Evolutionary conservation across 208 protist species (phyloP).

Genomic region (Balamuthia mandrillaris): DNA sequence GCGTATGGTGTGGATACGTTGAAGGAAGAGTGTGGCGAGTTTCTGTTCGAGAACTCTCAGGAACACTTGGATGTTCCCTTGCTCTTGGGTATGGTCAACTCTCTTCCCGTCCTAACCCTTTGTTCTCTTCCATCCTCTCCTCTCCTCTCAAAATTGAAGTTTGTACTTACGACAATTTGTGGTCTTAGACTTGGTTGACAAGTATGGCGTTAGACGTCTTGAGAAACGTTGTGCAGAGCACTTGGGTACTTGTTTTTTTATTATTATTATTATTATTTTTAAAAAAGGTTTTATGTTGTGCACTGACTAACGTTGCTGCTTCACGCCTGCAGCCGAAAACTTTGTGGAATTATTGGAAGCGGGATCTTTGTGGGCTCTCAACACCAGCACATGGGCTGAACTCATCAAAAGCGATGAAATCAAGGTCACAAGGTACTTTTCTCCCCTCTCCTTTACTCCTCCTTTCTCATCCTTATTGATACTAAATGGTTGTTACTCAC

Average conservation of each 20-base stretch:
- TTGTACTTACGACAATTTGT: no score
- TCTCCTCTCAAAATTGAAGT: no score
- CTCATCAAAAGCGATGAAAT: constrained; percentile 19
- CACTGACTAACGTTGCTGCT: no score
- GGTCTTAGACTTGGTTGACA: constrained; percentile 6
- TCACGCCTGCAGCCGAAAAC: no score
- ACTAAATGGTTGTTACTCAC: not conserved
- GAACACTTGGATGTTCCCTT: no score
- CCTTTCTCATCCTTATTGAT: not conserved
- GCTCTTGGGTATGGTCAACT: no score
- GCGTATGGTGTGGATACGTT: not conserved
- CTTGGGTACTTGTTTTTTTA: no score
- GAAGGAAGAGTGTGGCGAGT: constrained; percentile 24
- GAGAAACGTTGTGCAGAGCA: constrained; percentile 28
- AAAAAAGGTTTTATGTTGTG: no score
- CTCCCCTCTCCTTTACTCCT: not conserved
- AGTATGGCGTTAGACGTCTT: not conserved
- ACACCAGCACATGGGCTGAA: not conserved
- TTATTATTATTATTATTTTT: no score
- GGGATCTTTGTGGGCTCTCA: not conserved
- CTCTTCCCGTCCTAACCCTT: no score
- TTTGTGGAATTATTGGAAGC: not conserved
- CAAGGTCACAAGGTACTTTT: not conserved
- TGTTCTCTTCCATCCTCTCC: no score
- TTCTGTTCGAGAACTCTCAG: no score